Evolutionary conservation across 371 early-diverging fungal species (phyloP).

Genomic region (Blakeslea trispora): DNA sequence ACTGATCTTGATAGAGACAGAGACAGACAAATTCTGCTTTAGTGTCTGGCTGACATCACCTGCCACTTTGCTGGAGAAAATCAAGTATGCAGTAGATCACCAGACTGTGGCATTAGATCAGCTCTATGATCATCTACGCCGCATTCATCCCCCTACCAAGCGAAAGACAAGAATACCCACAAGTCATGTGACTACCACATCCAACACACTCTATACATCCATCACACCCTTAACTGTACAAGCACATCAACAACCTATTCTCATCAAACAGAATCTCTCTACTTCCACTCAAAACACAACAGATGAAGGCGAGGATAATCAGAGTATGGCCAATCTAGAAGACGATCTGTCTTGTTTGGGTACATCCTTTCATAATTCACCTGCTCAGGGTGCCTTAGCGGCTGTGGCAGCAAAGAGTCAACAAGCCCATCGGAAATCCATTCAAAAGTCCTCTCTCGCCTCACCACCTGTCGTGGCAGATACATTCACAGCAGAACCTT

Average conservation of each 20-base stretch:
- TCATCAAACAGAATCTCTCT: conserved; percentile 4
- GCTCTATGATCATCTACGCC: conserved; percentile 31
- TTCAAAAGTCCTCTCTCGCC: neutral
- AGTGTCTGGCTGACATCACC: conserved; percentile 40
- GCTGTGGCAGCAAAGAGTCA: conserved; percentile 11
- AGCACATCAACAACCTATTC: conserved; percentile 19
- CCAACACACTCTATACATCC: conserved; percentile 29
- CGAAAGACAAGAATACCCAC: conserved; percentile 23
- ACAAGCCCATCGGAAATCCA: neutral
- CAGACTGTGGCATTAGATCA: conserved; percentile 22
- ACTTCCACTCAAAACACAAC: conserved; percentile 2
- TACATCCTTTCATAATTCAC: conserved; percentile 14
- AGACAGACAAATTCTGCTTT: conserved; percentile 22
- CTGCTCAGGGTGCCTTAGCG: conserved; percentile 37
- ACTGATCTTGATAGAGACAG: conserved; percentile 29
- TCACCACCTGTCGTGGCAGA: neutral
- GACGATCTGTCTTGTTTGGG: neutral
- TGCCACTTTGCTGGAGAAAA: conserved; percentile 32
- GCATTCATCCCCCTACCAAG: conserved; percentile 14
- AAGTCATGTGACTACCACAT: conserved; percentile 34
- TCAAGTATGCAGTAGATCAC: conserved; percentile 29
- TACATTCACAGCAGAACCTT: neutral
- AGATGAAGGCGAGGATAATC: conserved; percentile 5
- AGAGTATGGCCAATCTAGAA: neutral
- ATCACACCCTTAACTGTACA: conserved; percentile 45